Base-by-base conservation (phyloP, 768 basidiomycete species). In the Solioccasus polychromus region DNA sequence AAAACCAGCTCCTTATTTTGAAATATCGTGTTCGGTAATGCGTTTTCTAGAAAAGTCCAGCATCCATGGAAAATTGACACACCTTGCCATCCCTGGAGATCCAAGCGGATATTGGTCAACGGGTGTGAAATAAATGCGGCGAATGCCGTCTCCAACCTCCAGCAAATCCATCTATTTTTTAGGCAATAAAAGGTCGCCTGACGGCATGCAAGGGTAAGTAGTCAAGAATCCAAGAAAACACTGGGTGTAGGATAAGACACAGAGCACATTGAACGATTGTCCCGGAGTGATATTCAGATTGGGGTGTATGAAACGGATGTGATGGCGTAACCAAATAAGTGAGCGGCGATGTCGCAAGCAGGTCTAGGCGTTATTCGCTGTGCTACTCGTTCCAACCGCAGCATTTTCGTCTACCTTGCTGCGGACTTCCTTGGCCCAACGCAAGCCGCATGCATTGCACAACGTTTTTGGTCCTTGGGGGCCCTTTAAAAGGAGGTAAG, bases 381-480 rank as follows among this genome's bases (percentile, higher is more conserved):
- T 41, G 55, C 28, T 48, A 24, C 52, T 58, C 42, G 53, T 42
- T 35, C 57, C 59, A 30, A 55, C 57, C 15, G 55, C 55, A 39
- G 63, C 42, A 38, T 62, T 56, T 12, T 67, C 64, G 51, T 73
- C 69, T 44, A 61, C 63, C 51, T 66, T 66, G 51, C 60, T 76
- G 53, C 79, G 77, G 30, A 75, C 68, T 49, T 78, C 69, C 69
- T 96, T 95, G 23, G 93, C 93, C 90, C 92, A 95, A 43, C 93
- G 78, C 31, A 98, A 69, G 20, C 94, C 94, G 54, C 95, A 96
- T 2, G 93, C 93, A 66, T 97, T 96, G 73, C 95, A 97, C 5
- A 97, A 70, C n/a, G 95, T 96, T 71, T 97, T 99, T 1, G 95
- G 92, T 28, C 95, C 95, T 44, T 80, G 75, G 1, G 95, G 95